These are phyloP conservation scores for Millerozyma acaciae DNA, from an alignment of 805 yeast genomes.

Conservation along the genomic window DNA sequence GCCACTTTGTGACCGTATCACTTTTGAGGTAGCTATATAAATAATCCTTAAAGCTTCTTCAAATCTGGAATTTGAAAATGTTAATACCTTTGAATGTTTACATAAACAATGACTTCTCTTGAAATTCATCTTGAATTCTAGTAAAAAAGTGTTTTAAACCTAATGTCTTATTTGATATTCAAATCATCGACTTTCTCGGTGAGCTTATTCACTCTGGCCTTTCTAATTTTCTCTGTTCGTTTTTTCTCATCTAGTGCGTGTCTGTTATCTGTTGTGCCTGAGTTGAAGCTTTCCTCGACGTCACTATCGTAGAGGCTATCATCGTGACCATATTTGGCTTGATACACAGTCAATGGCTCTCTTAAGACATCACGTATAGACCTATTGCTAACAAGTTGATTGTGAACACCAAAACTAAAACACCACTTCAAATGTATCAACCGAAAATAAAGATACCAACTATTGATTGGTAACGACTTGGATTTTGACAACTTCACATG, in stretches of 20 bases:
- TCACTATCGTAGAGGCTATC: constrained; percentile 11
- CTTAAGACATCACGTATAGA: constrained; percentile 32
- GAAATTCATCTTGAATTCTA: no score
- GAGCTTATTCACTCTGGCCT: constrained; percentile 34
- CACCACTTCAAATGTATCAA: constrained; percentile 48
- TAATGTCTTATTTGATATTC: constrained; percentile 9
- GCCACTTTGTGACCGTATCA: no score
- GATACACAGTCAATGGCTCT: constrained; percentile 27
- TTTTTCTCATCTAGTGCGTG: constrained; percentile 26
- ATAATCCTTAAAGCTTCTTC: no score
- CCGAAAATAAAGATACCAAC: constrained; percentile 50
- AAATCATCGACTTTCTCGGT: constrained; percentile 30
- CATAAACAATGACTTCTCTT: no score
- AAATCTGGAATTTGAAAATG: constrained; percentile 1
- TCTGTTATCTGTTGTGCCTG: constrained; percentile 12
- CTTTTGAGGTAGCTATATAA: no score
- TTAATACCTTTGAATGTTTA: not conserved
- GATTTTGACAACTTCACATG: constrained; percentile 43
- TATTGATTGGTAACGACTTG: constrained; percentile 42
- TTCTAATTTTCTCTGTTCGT: constrained; percentile 32
- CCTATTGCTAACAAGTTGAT: constrained; percentile 40
- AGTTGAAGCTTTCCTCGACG: constrained; percentile 4
- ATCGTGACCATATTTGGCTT: constrained; percentile 16
- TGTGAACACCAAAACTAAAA: constrained; percentile 49
- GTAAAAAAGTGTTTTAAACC: no score